phyloP scores from a whole-genome alignment of 768 basidiomycete genomes.

The Albatrellus ellisii region DNA sequence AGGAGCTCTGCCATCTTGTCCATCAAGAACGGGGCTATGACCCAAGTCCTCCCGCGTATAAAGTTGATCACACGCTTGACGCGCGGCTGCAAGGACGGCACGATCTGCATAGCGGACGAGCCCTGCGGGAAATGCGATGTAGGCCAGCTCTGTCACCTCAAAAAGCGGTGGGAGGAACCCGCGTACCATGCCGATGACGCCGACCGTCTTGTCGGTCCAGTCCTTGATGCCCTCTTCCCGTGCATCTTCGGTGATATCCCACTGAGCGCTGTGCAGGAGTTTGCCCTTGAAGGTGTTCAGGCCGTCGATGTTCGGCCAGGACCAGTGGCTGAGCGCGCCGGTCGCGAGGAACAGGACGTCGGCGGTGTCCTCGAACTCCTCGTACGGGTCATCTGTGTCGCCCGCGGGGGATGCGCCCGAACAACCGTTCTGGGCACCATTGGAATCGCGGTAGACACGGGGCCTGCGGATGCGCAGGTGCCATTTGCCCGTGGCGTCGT shows the following conservation, averaged over 20 bases:
- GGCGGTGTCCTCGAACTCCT: slow-evolving; percentile 12
- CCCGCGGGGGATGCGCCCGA: neutral
- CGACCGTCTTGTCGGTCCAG: slow-evolving; percentile 15
- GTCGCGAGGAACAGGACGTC: slow-evolving; percentile 23
- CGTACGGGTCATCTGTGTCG: neutral
- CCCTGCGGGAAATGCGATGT: slow-evolving; percentile 3
- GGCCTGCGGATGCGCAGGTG: slow-evolving; percentile 29
- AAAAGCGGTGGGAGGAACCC: neutral
- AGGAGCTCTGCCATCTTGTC: slow-evolving; percentile 7
- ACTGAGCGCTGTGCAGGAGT: slow-evolving; percentile 26
- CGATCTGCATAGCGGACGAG: slow-evolving; percentile 16
- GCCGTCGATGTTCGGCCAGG: slow-evolving; percentile 26
- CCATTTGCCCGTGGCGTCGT: slow-evolving; percentile 43
- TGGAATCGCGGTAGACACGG: slow-evolving; percentile 10
- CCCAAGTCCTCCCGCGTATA: slow-evolving; percentile 16
- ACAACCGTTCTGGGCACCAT: too few species aligned
- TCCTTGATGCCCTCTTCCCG: slow-evolving; percentile 11
- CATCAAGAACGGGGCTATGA: slow-evolving; percentile 5
- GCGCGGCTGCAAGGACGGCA: slow-evolving; percentile 15
- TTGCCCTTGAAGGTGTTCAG: slow-evolving; percentile 21
- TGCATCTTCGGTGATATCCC: slow-evolving; percentile 5
- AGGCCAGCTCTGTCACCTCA: neutral
- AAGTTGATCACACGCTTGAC: slow-evolving; percentile 14
- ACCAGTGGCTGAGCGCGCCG: slow-evolving; percentile 26
- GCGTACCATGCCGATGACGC: slow-evolving; percentile 16